phyloP scores from a whole-genome alignment of 2,329 filamentous ascomycete species.

The Macrophomina pseudophaseolina region DNA sequence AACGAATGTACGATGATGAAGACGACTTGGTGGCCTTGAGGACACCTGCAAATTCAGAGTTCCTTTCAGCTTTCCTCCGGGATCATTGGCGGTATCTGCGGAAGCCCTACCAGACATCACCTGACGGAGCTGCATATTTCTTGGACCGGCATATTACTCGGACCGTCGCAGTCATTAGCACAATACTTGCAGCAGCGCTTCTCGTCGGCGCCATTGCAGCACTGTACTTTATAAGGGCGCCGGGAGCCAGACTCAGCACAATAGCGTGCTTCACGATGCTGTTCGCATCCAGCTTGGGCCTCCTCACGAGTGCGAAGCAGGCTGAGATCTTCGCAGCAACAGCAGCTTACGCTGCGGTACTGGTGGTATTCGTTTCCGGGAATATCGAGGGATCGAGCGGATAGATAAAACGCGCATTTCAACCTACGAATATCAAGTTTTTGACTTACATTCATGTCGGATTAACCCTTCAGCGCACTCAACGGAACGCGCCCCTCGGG shows the following conservation, averaged over 20 bases:
- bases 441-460: no score
- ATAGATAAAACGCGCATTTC: no score
- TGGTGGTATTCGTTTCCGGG: conserved; percentile 33
- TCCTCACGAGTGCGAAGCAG: conserved; percentile 32
- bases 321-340: conserved; percentile 36
- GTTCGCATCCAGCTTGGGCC: conserved; percentile 33
- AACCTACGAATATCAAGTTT: no score
- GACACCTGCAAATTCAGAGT: background rate
- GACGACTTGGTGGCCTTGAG: background rate
- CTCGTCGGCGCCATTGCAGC: background rate
- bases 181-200: background rate
- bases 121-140: background rate
- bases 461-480: no score
- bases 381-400: background rate
- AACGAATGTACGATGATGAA: background rate
- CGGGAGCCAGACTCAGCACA: background rate
- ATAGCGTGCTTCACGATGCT: conserved; percentile 28
- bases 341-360: conserved; percentile 34
- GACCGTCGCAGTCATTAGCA: background rate
- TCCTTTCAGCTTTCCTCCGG: background rate
- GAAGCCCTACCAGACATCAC: background rate
- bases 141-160: background rate
- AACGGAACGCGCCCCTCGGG: no score
- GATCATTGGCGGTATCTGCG: background rate
- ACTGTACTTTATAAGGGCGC: background rate